Base-by-base conservation (phyloP, 2,329 filamentous ascomycete genomes). In the Cladophialophora carrionii region DNA sequence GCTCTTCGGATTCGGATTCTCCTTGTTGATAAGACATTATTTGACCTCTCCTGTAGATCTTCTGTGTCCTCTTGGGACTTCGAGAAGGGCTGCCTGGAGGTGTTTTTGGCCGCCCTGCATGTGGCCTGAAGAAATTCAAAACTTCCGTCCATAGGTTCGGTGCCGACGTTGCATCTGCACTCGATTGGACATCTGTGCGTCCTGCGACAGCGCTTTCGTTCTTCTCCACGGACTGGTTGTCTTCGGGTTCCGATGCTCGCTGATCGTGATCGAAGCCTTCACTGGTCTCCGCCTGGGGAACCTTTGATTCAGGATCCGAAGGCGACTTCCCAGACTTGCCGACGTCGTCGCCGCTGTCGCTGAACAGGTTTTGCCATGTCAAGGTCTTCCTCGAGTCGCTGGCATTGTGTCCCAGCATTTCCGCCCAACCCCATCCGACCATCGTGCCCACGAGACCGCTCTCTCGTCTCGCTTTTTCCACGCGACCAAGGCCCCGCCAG, bases 391-490 rank as follows among this genome's bases (percentile, higher is more conserved):
- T 83, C 82, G 73, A 84, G 81, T 88, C 79, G 55, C 80, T 84
- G 10, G 84, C 82, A 71, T 86, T 88, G 46, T 85, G 82, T 6
- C 87, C 87, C 1, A 91, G 97, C 63, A 99, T 79, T 77, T 99
- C 95, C 8, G 92, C 91, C 90, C 93, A 97, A 2, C 95, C 94
- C 83, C 94, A 97, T 62, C 91, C 91, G 32, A 95, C 92, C 68
- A 98, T 88, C 0, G 93, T 96, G 60, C 96, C 93, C 43, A 99
- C 91, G 31, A 98, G 81, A 0, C 94, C 94, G 66, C 93, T 96
- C 75, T 96, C 94, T 75, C 95, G 83, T 24, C 94, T 86, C 10
- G 95, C 94, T 77, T 99, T 99, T 71, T 98, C 92, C 1, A 99
- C 95, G 46, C 92, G 89, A 4, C 90, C 94, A 3, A 99, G 81